A percentile compares a stretch with the other conserved stretches of the same genome.
These are phyloP conservation scores for Litchi chinensis DNA, from an alignment of 345 rosid genomes.

Conservation along the genomic window DNA sequence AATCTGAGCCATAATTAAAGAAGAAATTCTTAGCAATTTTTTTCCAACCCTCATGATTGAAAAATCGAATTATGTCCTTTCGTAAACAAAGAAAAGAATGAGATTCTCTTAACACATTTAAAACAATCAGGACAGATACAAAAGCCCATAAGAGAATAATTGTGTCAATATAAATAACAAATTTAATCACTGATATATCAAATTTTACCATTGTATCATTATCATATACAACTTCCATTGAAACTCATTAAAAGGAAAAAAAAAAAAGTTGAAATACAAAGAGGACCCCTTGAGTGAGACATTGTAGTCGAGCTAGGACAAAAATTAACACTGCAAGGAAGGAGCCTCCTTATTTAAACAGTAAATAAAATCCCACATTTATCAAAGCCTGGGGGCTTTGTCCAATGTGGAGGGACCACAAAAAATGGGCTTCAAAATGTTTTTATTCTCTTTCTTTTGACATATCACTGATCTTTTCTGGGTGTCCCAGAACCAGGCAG, in stretches of 20 bases:
- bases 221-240: too few relatives aligned
- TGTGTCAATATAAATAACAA: too few relatives aligned
- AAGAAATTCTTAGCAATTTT: neutral
- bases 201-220: too few relatives aligned
- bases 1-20: neutral
- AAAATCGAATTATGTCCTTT: neutral
- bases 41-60: conserved; percentile 8
- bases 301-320: neutral
- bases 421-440: neutral
- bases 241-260: too few relatives aligned
- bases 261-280: too few relatives aligned
- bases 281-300: neutral
- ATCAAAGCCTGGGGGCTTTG: neutral
- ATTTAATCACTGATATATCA: too few relatives aligned
- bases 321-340: too few relatives aligned
- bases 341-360: neutral
- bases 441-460: neutral
- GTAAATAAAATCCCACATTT: neutral
- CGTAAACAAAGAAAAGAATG: neutral
- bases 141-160: neutral
- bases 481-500: neutral
- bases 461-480: neutral
- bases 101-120: neutral
- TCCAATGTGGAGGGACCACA: neutral
- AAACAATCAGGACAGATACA: neutral